Conservation (phyloP, 768 basidiomycete genomes). For the Podaxis carcinomalis region DNA sequence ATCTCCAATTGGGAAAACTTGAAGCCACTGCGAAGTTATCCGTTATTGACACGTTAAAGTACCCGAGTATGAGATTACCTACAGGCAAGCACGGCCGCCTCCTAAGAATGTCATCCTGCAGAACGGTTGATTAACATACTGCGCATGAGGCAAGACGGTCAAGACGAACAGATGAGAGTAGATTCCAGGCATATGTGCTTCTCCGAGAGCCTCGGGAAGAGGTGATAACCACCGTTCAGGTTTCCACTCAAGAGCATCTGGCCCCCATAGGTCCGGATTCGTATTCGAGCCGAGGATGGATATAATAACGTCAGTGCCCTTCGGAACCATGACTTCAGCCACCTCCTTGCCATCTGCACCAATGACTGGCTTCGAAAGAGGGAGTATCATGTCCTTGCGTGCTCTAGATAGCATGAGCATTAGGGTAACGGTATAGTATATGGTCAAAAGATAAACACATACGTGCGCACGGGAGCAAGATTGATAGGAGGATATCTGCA, state of each 20-base stretch:
- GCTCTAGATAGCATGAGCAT: constrained; percentile 12
- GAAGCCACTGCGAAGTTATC: no score
- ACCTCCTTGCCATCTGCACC: constrained; percentile 3
- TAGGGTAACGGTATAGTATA: no score
- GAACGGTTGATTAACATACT: no score
- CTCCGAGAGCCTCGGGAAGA: constrained; percentile 24
- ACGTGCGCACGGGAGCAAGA: no score
- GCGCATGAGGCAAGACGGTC: no score
- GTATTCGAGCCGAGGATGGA: constrained; percentile 1
- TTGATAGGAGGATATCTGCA: no score
- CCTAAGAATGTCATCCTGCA: constrained; percentile 2
- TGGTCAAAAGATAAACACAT: no score
- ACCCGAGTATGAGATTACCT: no score
- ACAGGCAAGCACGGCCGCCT: no score
- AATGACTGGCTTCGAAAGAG: constrained; percentile 6
- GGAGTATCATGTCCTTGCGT: constrained; percentile 18
- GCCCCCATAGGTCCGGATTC: constrained; percentile 14
- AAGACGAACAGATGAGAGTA: constrained; percentile 19
- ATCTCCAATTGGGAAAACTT: no score
- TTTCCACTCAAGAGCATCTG: constrained; percentile 40
- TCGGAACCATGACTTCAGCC: constrained; percentile 20
- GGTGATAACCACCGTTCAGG: constrained; percentile 40
- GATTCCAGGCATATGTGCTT: constrained; percentile 29
- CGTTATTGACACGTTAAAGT: no score
- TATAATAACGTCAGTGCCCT: constrained; percentile 20